Percentiles rank a stretch among this genome's conserved stretches.
Evolutionary conservation across 2,329 filamentous ascomycete genomes (phyloP).

Genomic region (Aspergillus fischeri): DNA sequence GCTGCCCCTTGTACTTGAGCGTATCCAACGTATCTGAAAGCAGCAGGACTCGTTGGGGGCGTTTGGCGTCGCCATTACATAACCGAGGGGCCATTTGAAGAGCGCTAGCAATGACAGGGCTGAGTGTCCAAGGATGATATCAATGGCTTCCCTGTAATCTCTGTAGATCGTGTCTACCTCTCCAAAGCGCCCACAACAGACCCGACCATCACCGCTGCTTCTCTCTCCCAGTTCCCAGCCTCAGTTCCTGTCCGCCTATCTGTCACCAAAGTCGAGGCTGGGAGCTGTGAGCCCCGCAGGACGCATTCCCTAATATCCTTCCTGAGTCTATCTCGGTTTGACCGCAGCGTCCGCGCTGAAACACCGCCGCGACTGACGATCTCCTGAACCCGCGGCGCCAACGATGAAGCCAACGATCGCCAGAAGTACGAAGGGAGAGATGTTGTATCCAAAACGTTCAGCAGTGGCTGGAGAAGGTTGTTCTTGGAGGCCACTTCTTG

Average conservation of each 20-base stretch:
- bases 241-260: slow-evolving; percentile 45
- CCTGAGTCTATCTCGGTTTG: slow-evolving; percentile 69
- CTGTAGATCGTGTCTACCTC: slow-evolving; percentile 1
- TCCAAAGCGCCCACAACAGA: slow-evolving; percentile 63
- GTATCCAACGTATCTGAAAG: no score
- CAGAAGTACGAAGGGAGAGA: slow-evolving; percentile 90
- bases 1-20: not conserved
- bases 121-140: not conserved
- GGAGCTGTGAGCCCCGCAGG: slow-evolving; percentile 67
- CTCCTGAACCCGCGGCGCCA: slow-evolving; percentile 76
- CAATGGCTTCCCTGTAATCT: not conserved
- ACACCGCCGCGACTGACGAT: slow-evolving; percentile 79
- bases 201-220: slow-evolving; percentile 91
- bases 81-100: not conserved
- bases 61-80: not conserved
- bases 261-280: slow-evolving; percentile 49
- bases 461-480: slow-evolving; percentile 67
- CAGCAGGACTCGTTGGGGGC: no score
- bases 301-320: slow-evolving; percentile 82
- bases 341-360: slow-evolving; percentile 72
- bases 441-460: slow-evolving; percentile 77
- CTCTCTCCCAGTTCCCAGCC: slow-evolving; percentile 71
- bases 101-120: not conserved
- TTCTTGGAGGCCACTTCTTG: slow-evolving; percentile 1
- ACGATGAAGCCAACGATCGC: slow-evolving; percentile 75